Evolutionary conservation across 495 filamentous ascomycete species (phyloP).

Genomic region (Tuber microsphaerosporum): DNA sequence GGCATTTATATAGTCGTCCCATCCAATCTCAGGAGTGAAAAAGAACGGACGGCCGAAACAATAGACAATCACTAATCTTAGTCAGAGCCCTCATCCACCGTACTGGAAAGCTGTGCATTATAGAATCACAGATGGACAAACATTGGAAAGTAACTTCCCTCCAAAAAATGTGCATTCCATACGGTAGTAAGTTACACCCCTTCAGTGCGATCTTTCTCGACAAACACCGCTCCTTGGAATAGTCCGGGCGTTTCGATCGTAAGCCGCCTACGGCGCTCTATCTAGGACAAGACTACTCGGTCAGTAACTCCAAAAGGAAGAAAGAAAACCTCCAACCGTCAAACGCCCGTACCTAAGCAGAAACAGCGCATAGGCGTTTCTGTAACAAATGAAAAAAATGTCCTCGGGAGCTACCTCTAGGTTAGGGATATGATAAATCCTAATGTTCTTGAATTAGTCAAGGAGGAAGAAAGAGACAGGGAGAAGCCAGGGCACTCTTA

Average conservation of each 20-base stretch:
- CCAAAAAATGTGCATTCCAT: neutral
- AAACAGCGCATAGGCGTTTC: no score
- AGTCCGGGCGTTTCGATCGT: no score
- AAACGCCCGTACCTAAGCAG: neutral
- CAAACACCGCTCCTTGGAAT: neutral
- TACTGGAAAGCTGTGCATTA: no score
- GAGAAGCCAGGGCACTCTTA: neutral
- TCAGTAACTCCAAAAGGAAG: neutral
- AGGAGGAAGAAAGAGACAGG: neutral
- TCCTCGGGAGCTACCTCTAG: neutral
- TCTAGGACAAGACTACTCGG: neutral
- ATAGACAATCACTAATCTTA: no score
- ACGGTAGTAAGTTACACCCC: neutral
- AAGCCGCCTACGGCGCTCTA: neutral
- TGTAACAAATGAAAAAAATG: neutral
- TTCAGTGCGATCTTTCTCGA: neutral
- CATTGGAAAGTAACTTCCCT: neutral
- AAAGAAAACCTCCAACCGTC: neutral
- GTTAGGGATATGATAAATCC: neutral
- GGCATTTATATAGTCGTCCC: no score
- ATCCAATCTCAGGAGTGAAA: no score
- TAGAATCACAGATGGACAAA: neutral
- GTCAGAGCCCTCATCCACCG: no score
- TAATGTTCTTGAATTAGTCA: neutral
- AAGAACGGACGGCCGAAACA: no score